Conservation (phyloP, 108 stramenopile genomes). For the Cyclostephanos tholiformis region DNA sequence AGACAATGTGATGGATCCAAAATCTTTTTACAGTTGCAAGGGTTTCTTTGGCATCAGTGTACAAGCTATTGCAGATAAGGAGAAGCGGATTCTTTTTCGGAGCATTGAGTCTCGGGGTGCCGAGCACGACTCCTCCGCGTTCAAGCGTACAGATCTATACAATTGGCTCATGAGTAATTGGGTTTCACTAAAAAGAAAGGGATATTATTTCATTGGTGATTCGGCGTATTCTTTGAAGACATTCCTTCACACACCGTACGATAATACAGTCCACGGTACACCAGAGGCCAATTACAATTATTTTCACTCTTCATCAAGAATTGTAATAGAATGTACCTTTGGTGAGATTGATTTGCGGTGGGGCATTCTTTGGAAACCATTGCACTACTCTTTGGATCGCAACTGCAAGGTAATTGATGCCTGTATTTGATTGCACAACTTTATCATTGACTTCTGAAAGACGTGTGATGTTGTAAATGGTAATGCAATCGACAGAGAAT, state of each 20-base stretch:
- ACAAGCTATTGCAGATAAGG: slow-evolving; percentile 25
- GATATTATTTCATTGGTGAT: slow-evolving; percentile 15
- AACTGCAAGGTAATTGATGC: slow-evolving; percentile 26
- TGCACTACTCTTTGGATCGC: slow-evolving; percentile 15
- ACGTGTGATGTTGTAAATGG: too few species aligned
- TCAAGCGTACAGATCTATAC: slow-evolving; percentile 7
- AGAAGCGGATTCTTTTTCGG: slow-evolving; percentile 14
- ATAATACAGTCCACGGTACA: slow-evolving; percentile 13
- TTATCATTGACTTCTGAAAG: slow-evolving; percentile 27
- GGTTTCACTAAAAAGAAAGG: background rate
- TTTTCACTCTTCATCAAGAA: slow-evolving; percentile 25
- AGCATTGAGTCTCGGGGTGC: slow-evolving; percentile 15
- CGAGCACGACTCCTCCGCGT: slow-evolving; percentile 26
- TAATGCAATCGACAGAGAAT: background rate
- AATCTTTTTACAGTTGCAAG: slow-evolving; percentile 36
- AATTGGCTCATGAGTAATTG: slow-evolving; percentile 7
- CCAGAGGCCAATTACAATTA: slow-evolving; percentile 38
- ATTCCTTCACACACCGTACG: slow-evolving; percentile 31
- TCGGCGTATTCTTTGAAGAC: slow-evolving; percentile 26
- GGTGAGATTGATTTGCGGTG: slow-evolving; percentile 40
- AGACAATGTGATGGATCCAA: slow-evolving; percentile 24
- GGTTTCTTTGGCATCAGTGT: slow-evolving; percentile 41
- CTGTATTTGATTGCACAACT: slow-evolving; percentile 25
- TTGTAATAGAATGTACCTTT: slow-evolving; percentile 43
- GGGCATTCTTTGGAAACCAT: slow-evolving; percentile 41